Percentiles rank a stretch among this genome's conserved stretches.
Conservation (phyloP, 2,329 filamentous ascomycete genomes). For the Orbilia quercus region DNA sequence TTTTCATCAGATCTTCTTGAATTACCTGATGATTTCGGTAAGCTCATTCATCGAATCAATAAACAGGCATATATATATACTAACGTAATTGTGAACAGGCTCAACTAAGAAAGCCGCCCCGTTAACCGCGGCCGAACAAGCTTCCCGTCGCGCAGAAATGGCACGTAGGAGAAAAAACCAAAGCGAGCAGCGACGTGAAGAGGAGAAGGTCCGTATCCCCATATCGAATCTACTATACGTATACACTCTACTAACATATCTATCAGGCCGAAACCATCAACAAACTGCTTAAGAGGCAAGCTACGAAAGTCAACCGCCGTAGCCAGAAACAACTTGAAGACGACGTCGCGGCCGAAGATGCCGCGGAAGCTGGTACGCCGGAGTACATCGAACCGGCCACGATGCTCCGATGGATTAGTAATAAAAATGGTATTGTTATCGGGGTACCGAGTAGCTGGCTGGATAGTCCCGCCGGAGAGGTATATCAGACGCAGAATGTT, state of each 20-base stretch:
- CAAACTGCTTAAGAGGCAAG: constrained; percentile 86
- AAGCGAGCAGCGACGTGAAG: constrained; percentile 80
- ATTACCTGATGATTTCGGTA: constrained; percentile 64
- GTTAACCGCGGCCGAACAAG: constrained; percentile 77
- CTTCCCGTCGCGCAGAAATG: constrained; percentile 79
- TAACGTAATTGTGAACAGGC: constrained; percentile 32
- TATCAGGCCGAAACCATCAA: constrained; percentile 87
- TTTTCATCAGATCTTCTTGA: constrained; percentile 65
- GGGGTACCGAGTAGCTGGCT: constrained; percentile 77
- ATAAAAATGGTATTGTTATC: constrained; percentile 72
- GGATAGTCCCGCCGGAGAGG: constrained; percentile 70
- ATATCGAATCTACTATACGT: constrained; percentile 34
- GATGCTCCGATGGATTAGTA: constrained; percentile 78
- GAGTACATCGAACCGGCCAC: constrained; percentile 69
- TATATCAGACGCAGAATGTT: constrained; percentile 63
- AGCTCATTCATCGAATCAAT: no score
- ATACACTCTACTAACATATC: background rate
- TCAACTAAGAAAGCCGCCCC: constrained; percentile 39
- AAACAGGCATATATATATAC: constrained; percentile 34
- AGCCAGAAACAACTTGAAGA: constrained; percentile 64
- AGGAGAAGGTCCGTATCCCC: constrained; percentile 73
- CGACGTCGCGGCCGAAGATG: constrained; percentile 62
- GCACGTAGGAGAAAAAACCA: constrained; percentile 78
- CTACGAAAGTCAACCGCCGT: constrained; percentile 73
- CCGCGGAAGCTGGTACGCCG: constrained; percentile 62